Percentiles rank a stretch among this genome's conserved stretches.
phyloP scores from a whole-genome alignment of 305 asterid genomes.

The Fraxinus greggii region DNA sequence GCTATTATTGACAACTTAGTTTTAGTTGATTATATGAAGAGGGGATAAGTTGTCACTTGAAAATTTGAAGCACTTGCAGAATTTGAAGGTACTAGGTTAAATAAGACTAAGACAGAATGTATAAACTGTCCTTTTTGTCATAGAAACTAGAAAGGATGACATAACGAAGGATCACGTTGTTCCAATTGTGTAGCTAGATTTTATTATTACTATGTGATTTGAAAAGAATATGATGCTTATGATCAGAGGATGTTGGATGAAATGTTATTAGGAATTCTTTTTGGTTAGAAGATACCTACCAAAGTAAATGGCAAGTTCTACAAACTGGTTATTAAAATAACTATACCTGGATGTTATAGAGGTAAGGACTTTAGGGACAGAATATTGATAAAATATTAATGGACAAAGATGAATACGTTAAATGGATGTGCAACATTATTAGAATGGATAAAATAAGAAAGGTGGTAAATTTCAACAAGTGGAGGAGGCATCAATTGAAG shows the following conservation, averaged over 20 bases:
- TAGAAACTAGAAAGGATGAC: background rate
- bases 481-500: background rate
- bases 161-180: background rate
- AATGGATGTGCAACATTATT: background rate
- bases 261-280: background rate
- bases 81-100: background rate
- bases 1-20: background rate
- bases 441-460: background rate
- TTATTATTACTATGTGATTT: background rate
- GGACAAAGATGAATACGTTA: background rate
- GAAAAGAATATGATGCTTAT: background rate
- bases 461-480: background rate
- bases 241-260: conserved; percentile 1
- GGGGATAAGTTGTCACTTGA: background rate
- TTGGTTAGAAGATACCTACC: background rate
- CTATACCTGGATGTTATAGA: background rate
- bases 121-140: background rate
- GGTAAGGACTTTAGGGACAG: background rate
- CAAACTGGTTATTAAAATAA: background rate
- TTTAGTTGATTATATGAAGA: background rate
- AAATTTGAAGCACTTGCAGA: background rate
- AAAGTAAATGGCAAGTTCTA: background rate
- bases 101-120: background rate
- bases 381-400: background rate
- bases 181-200: background rate